Evolutionary conservation across 2,329 filamentous ascomycete genomes (phyloP), one percentile per base, ranked within the genome.

Genomic region (Penicillium sp.): DNA sequence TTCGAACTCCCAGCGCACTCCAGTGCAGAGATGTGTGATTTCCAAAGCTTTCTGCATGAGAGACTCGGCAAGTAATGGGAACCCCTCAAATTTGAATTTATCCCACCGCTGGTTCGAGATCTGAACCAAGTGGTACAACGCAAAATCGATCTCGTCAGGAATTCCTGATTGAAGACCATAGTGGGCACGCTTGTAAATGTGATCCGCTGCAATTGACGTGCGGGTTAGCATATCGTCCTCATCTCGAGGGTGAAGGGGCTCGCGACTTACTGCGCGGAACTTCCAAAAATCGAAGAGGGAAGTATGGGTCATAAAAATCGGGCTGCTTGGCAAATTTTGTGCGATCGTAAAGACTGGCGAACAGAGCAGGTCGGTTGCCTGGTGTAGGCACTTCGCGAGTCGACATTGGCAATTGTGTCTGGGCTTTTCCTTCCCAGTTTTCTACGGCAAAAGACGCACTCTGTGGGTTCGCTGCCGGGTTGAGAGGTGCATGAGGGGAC

Each of bases 31-130:
- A 51, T 83, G 84, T 58, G 90, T 90, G 43, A 96, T 84, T 64
- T 93, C 87, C 53, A 97, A 81, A 1, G 90, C 88, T 72, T 96
- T 96, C 63, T 93, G 90, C 58, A 96, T 87, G 10, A 99, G 83
- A 3, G 91, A 91, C 76, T 98, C 95, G 0, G 92, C 92, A 30
- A 99, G 83, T 10, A 92, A 89, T 1, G 91, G 89, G 68, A 97
- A 98, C 5, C 92, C 91, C 69, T 96, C 93, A 67, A 98, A 97
- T 62, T 92, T 90, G 78, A 96, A 97, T 76, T 97, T 97, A 74
- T 98, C 95, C 49, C 94, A 94, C 46, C 93, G 87, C 76, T 98
- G 93, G 72, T 89, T 95, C 0, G 93, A 97, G 30, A 98, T 97
- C 74, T 97, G 96, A 61, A 98, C 93, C 4, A 98, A 80, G 70